Conservation (phyloP, 2,329 filamentous ascomycete genomes). For the Paecilomyces sp. region DNA sequence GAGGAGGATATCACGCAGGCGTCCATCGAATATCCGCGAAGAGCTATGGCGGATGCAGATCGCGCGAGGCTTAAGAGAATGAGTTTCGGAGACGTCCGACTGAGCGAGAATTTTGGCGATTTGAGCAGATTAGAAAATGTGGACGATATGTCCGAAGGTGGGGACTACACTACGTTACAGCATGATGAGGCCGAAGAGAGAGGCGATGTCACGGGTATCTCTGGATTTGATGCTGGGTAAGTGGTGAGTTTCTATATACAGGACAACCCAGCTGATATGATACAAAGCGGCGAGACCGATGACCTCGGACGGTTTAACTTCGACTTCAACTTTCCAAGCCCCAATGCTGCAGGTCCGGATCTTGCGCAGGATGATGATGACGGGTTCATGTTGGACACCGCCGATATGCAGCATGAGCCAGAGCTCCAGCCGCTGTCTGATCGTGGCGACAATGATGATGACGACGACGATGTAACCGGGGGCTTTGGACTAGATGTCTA, state of each 20-base stretch:
- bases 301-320: constrained; percentile 35
- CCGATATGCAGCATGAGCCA: constrained; percentile 17
- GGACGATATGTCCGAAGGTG: constrained; percentile 23
- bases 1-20: constrained; percentile 37
- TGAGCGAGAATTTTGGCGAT: constrained; percentile 48
- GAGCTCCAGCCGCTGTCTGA: constrained; percentile 15
- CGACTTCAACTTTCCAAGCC: constrained; percentile 34
- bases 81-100: constrained; percentile 33
- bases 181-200: constrained; percentile 27
- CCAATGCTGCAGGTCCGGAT: constrained; percentile 23
- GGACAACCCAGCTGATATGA: constrained; percentile 10
- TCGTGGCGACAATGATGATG: background rate
- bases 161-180: constrained; percentile 27
- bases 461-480: constrained; percentile 15
- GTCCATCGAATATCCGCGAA: constrained; percentile 37
- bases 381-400: constrained; percentile 24
- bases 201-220: constrained; percentile 31
- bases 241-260: constrained; percentile 6
- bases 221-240: constrained; percentile 32
- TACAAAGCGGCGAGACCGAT: constrained; percentile 35
- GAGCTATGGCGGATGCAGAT: constrained; percentile 32
- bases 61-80: constrained; percentile 33
- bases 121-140: constrained; percentile 37
- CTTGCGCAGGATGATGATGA: constrained; percentile 27
- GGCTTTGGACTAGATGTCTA: constrained; percentile 25